Conservation (phyloP, 305 asterid species). For the Fraxinus albicans region DNA sequence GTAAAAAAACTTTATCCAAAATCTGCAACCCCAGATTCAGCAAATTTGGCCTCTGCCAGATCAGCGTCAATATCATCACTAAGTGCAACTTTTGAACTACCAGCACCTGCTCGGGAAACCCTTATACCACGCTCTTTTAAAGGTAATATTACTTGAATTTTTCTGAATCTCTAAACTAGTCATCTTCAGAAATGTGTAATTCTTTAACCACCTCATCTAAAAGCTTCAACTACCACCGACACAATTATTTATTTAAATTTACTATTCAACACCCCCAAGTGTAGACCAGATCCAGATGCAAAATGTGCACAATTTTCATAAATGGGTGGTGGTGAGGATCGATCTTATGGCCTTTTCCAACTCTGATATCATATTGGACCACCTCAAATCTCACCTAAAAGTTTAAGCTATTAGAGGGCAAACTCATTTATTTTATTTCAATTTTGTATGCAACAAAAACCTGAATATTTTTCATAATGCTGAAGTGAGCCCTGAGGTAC, state of each 20-base stretch:
- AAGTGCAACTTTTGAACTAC: conserved; percentile 54
- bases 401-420: neutral
- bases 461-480: conserved; percentile 4
- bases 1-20: conserved; percentile 74
- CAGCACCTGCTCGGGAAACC: conserved; percentile 48
- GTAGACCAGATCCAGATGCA: neutral
- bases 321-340: neutral
- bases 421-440: neutral
- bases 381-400: neutral
- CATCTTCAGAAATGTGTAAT: neutral
- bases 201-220: neutral
- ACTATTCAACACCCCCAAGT: neutral
- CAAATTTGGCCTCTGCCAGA: conserved; percentile 52
- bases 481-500: conserved; percentile 39
- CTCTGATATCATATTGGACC: neutral
- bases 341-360: neutral
- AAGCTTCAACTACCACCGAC: neutral
- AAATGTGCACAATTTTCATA: neutral
- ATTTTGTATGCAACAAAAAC: neutral
- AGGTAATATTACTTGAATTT: conserved; percentile 38
- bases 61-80: conserved; percentile 80
- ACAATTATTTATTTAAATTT: neutral
- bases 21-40: conserved; percentile 58
- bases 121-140: conserved; percentile 67
- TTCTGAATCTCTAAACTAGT: neutral